phyloP scores from a whole-genome alignment of 1,284 basidiomycete genomes.

The Boletus smithii region DNA sequence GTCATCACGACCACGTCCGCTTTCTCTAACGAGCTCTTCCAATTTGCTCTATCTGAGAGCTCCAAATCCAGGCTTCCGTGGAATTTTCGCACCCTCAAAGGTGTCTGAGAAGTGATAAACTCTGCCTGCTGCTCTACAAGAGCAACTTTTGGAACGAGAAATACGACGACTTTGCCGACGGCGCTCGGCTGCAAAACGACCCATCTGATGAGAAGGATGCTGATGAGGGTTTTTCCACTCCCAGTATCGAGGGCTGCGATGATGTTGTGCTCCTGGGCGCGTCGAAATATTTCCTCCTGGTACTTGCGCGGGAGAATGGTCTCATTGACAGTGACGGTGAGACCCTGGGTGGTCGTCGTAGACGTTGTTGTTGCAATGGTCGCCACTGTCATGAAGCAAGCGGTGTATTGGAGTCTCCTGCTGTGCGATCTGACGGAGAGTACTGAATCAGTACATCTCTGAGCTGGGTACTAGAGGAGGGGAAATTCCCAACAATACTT shows the following conservation, averaged over 20 bases:
- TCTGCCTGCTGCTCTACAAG: conserved; percentile 78
- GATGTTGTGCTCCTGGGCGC: conserved; percentile 68
- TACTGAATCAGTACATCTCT: conserved; percentile 27
- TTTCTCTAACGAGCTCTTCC: conserved; percentile 59
- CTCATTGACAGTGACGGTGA: conserved; percentile 31
- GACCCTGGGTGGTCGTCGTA: conserved; percentile 25
- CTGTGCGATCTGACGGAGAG: conserved; percentile 16
- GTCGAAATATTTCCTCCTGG: conserved; percentile 72
- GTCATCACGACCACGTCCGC: conserved; percentile 82
- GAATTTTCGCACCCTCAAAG: conserved; percentile 62
- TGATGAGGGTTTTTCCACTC: conserved; percentile 81
- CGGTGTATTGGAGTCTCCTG: conserved; percentile 15
- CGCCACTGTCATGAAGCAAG: conserved; percentile 28
- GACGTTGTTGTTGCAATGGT: conserved; percentile 13
- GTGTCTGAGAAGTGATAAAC: conserved; percentile 63
- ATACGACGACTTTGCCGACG: conserved; percentile 56
- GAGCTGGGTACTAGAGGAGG: conserved; percentile 1
- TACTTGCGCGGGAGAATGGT: conserved; percentile 51
- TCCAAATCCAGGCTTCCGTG: conserved; percentile 69
- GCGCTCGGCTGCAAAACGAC: conserved; percentile 49
- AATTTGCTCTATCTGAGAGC: conserved; percentile 60
- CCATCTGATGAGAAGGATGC: conserved; percentile 75
- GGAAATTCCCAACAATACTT: conserved; percentile 9
- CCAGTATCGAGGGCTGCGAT: conserved; percentile 78
- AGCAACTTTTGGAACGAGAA: conserved; percentile 77